Conservation (phyloP, 2,329 filamentous ascomycete genomes). For the Aspergillus sojae region DNA sequence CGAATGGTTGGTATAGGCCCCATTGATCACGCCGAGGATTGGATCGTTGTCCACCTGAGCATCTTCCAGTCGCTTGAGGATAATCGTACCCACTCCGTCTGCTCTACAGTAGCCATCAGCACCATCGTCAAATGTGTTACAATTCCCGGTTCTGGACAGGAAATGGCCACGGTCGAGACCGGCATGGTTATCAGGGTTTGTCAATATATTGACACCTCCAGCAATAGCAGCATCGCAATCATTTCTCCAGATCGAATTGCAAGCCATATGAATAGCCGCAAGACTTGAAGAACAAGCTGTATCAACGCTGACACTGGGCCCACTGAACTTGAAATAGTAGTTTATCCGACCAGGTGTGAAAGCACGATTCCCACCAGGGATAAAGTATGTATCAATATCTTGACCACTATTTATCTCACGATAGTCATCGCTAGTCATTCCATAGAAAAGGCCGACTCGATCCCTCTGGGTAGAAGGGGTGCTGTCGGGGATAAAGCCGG, state of each 20-base stretch:
- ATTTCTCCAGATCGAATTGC: constrained; percentile 71
- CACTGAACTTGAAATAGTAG: constrained; percentile 64
- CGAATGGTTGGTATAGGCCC: constrained; percentile 78
- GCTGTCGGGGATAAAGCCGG: constrained; percentile 73
- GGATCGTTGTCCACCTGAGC: constrained; percentile 73
- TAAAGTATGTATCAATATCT: constrained; percentile 71
- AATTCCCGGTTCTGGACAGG: constrained; percentile 69
- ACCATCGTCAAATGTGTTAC: constrained; percentile 78
- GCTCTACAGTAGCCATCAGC: constrained; percentile 83
- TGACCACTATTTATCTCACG: constrained; percentile 74
- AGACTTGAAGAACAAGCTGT: constrained; percentile 79
- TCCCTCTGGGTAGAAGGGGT: constrained; percentile 67
- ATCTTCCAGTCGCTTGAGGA: constrained; percentile 79
- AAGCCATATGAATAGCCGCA: constrained; percentile 71
- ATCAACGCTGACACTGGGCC: constrained; percentile 72
- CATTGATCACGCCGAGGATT: constrained; percentile 72
- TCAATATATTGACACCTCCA: constrained; percentile 74
- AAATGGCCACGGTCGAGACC: constrained; percentile 77
- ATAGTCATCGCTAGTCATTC: constrained; percentile 76
- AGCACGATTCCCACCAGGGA: constrained; percentile 64
- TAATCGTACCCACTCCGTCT: constrained; percentile 72
- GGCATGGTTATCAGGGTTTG: constrained; percentile 78
- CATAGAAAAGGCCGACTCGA: constrained; percentile 73
- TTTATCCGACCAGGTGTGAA: constrained; percentile 35
- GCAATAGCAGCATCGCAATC: constrained; percentile 82